Conservation (phyloP, 495 filamentous ascomycete species). For the Saxophila tyrrhenica region DNA sequence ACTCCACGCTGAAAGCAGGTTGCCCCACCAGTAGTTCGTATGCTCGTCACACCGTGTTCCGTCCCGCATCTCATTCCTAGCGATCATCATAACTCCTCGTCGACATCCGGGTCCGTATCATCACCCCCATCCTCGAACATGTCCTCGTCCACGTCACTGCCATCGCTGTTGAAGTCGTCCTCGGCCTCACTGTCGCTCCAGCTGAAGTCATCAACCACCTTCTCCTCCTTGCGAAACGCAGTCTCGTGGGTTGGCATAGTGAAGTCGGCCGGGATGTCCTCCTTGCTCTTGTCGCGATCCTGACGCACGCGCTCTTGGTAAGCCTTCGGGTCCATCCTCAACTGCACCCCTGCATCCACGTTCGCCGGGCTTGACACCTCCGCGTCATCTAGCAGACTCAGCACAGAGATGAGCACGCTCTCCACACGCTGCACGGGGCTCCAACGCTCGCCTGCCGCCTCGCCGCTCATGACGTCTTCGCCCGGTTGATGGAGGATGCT, state of each 20-base stretch:
- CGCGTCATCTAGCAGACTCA: slow-evolving; percentile 88
- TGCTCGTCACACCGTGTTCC: no score
- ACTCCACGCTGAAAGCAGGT: slow-evolving; percentile 15
- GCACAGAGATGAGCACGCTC: slow-evolving; percentile 81
- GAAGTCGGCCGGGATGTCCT: slow-evolving; percentile 70
- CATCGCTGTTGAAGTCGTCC: slow-evolving; percentile 63
- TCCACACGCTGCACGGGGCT: slow-evolving; percentile 85
- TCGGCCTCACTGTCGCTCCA: slow-evolving; percentile 72
- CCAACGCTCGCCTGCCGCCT: slow-evolving; percentile 83
- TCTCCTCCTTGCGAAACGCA: slow-evolving; percentile 52
- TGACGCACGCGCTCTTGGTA: slow-evolving; percentile 60
- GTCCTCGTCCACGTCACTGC: slow-evolving; percentile 39
- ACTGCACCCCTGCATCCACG: slow-evolving; percentile 80
- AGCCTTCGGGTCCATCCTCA: slow-evolving; percentile 54
- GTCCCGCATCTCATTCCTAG: no score
- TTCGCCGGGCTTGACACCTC: slow-evolving; percentile 90
- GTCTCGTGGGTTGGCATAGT: slow-evolving; percentile 65
- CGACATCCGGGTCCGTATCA: slow-evolving; percentile 11
- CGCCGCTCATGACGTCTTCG: slow-evolving; percentile 84
- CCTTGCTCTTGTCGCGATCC: slow-evolving; percentile 60
- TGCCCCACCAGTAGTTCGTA: neutral
- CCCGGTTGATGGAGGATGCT: slow-evolving; percentile 90
- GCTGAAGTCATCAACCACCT: slow-evolving; percentile 56
- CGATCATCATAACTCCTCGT: slow-evolving; percentile 15
- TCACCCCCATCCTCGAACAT: slow-evolving; percentile 26